Evolutionary conservation across 805 yeast species (phyloP).

Genomic region (Wickerhamiella dianesei): DNA sequence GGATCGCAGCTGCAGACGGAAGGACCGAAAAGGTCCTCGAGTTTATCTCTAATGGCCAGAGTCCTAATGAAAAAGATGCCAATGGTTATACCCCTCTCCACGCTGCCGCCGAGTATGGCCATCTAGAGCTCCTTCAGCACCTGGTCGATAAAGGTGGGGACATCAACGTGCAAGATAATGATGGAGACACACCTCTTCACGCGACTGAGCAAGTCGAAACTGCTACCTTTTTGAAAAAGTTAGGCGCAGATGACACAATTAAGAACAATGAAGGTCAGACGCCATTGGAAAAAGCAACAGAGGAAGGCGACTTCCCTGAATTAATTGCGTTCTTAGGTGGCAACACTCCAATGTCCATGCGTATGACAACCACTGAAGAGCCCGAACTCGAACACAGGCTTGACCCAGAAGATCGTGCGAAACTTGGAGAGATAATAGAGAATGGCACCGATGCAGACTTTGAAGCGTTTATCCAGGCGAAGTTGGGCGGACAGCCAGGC

Average conservation of each 20-base stretch:
- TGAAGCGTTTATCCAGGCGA: constrained; percentile 49
- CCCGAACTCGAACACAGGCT: constrained; percentile 31
- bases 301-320: constrained; percentile 65
- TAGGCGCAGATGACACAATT: constrained; percentile 50
- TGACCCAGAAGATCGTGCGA: constrained; percentile 42
- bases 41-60: constrained; percentile 37
- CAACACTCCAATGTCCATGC: constrained; percentile 21
- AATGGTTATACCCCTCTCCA: constrained; percentile 96
- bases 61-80: constrained; percentile 68
- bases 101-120: constrained; percentile 94
- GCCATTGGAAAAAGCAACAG: constrained; percentile 62
- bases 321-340: constrained; percentile 48
- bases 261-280: constrained; percentile 66
- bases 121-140: constrained; percentile 47
- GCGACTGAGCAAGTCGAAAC: constrained; percentile 61
- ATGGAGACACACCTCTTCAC: constrained; percentile 93
- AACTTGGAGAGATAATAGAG: constrained; percentile 55
- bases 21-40: constrained; percentile 44
- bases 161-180: constrained; percentile 66
- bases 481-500: constrained; percentile 28
- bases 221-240: constrained; percentile 55
- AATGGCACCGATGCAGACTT: constrained; percentile 72
- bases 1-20: constrained; percentile 93
- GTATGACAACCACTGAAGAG: constrained; percentile 17
- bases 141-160: constrained; percentile 57